These are phyloP conservation scores for Starmerella asiatica DNA, from an alignment of 805 yeast species.

Conservation along the genomic window DNA sequence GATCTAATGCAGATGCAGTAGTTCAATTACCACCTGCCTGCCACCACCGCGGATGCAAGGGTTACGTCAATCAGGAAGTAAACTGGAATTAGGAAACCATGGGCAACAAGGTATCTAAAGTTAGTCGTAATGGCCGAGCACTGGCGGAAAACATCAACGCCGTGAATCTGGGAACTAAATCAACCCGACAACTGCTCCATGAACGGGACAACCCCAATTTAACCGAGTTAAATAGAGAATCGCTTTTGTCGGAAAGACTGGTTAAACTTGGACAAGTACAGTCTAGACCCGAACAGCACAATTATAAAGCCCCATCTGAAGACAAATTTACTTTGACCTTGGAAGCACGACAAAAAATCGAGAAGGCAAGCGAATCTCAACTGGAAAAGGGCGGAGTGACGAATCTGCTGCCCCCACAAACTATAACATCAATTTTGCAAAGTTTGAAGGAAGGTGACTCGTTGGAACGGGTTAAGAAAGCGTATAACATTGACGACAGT, in stretches of 20 bases:
- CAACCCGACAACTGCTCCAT: background rate
- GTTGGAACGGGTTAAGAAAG: slow-evolving; percentile 9
- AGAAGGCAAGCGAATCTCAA: slow-evolving; percentile 7
- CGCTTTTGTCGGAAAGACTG: slow-evolving; percentile 17
- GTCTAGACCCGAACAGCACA: slow-evolving; percentile 4
- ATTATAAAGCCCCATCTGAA: slow-evolving; percentile 14
- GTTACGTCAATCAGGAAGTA: too few relatives aligned
- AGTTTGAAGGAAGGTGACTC: slow-evolving; percentile 20
- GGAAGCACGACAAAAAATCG: slow-evolving; percentile 15
- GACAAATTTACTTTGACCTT: slow-evolving; percentile 20
- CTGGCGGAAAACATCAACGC: slow-evolving; percentile 2
- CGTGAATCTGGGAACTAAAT: background rate
- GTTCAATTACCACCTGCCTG: too few relatives aligned
- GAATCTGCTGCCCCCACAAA: slow-evolving; percentile 17
- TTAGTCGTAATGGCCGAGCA: slow-evolving; percentile 4
- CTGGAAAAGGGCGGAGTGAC: slow-evolving; percentile 8
- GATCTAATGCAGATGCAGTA: too few relatives aligned
- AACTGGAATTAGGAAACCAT: too few relatives aligned
- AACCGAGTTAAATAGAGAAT: slow-evolving; percentile 1
- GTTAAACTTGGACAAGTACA: slow-evolving; percentile 19
- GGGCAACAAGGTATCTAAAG: slow-evolving; percentile 12
- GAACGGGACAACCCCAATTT: background rate
- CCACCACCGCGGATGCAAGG: too few relatives aligned
- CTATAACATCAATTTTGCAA: slow-evolving; percentile 20
- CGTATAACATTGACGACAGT: slow-evolving; percentile 16